phyloP scores from a whole-genome alignment of 208 protist species.

The Acanthamoeba healyi region DNA sequence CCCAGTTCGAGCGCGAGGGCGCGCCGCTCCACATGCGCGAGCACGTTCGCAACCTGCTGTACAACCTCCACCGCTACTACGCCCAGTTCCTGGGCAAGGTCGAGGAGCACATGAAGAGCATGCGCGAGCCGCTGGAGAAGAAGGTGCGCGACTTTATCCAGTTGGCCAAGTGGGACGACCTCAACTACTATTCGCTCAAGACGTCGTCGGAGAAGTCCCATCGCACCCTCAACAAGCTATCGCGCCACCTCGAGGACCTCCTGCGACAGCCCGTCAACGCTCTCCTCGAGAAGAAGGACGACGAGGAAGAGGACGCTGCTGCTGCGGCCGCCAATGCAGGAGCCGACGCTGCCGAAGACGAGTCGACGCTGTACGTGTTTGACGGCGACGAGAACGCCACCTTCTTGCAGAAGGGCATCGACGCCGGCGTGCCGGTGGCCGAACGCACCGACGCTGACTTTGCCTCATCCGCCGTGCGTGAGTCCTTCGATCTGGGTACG shows the following conservation, averaged over 20 bases:
- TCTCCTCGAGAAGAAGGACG: slow-evolving; percentile 54
- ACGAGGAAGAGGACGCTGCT: slow-evolving; percentile 19
- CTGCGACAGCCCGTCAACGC: slow-evolving; percentile 49
- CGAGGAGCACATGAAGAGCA: neutral
- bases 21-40: neutral
- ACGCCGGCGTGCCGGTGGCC: neutral
- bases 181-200: slow-evolving; percentile 96
- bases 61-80: slow-evolving; percentile 87
- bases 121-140: slow-evolving; percentile 87
- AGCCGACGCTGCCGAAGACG: neutral
- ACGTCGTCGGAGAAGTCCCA: slow-evolving; percentile 97
- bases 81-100: slow-evolving; percentile 75
- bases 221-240: slow-evolving; percentile 85
- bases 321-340: neutral
- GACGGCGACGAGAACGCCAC: neutral
- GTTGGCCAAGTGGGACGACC: slow-evolving; percentile 89
- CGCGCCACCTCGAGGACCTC: slow-evolving; percentile 70
- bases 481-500: slow-evolving; percentile 21
- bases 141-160: slow-evolving; percentile 89
- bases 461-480: neutral
- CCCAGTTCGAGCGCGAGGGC: slow-evolving; percentile 10
- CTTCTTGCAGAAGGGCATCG: neutral
- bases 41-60: slow-evolving; percentile 77
- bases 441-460: neutral
- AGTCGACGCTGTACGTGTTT: neutral